Conservation (phyloP, 2,329 filamentous ascomycete species). For the Fusarium armeniacum region DNA sequence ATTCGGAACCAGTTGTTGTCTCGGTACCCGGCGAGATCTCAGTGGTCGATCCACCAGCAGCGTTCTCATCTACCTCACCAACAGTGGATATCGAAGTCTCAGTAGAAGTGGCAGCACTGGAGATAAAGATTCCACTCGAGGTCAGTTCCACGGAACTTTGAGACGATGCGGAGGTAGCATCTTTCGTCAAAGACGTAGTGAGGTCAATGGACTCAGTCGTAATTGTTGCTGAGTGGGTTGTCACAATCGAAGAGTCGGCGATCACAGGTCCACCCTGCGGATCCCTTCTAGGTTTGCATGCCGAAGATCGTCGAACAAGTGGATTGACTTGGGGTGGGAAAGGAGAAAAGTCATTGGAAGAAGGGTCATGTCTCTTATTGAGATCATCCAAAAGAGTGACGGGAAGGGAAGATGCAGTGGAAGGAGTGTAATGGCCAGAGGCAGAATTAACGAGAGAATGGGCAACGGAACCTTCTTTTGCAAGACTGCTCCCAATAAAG, state of each 20-base stretch:
- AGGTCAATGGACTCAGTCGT: neutral
- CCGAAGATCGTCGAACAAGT: slow-evolving; percentile 11
- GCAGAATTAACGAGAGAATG: slow-evolving; percentile 39
- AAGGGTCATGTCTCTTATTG: neutral
- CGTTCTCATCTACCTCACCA: no score
- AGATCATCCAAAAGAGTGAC: slow-evolving; percentile 26
- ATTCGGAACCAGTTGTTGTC: neutral
- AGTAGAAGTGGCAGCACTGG: neutral
- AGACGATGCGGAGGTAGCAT: neutral
- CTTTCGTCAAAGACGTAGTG: neutral
- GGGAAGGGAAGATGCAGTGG: slow-evolving; percentile 24
- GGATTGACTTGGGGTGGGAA: slow-evolving; percentile 1
- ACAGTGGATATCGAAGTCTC: neutral
- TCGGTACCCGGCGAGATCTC: no score
- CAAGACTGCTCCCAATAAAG: slow-evolving; percentile 30
- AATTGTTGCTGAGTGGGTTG: neutral
- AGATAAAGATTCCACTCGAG: neutral
- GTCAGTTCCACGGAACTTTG: neutral
- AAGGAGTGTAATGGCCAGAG: slow-evolving; percentile 36
- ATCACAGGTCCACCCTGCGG: neutral
- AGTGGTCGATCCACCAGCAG: neutral
- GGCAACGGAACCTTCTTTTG: slow-evolving; percentile 42
- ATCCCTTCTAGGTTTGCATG: slow-evolving; percentile 12
- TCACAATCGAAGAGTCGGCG: neutral
- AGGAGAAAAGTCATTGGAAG: neutral